Evolutionary conservation across 1,284 basidiomycete genomes (phyloP).

Genomic region (Lentinus polychrous): DNA sequence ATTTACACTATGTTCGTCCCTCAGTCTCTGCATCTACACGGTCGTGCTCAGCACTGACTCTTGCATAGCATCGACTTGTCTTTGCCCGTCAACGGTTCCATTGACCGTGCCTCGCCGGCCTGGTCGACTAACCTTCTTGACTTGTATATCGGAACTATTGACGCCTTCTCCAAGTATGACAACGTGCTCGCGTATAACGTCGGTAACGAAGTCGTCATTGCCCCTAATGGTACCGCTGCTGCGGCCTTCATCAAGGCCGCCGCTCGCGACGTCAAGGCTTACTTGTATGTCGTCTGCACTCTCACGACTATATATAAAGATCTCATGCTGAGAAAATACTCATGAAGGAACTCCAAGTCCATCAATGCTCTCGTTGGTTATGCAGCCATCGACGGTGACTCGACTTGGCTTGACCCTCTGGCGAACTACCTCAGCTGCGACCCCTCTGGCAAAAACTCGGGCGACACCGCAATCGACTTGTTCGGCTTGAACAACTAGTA

Average conservation of each 20-base stretch:
- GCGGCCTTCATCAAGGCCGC: slow-evolving; percentile 87
- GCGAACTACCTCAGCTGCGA: slow-evolving; percentile 84
- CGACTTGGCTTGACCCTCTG: slow-evolving; percentile 60
- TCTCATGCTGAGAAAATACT: slow-evolving; percentile 2
- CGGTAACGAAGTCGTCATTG: slow-evolving; percentile 82
- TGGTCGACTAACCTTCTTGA: slow-evolving; percentile 85
- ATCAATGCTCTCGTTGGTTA: slow-evolving; percentile 77
- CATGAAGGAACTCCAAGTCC: slow-evolving; percentile 52
- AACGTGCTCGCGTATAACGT: slow-evolving; percentile 83
- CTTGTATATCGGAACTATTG: slow-evolving; percentile 73
- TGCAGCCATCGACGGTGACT: slow-evolving; percentile 74
- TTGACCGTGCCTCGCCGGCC: slow-evolving; percentile 66
- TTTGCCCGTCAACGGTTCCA: slow-evolving; percentile 81
- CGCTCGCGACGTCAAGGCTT: slow-evolving; percentile 82
- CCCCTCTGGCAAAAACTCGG: slow-evolving; percentile 42
- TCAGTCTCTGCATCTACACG: slow-evolving; percentile 6
- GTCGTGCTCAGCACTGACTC: slow-evolving; percentile 8
- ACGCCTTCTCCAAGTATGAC: slow-evolving; percentile 76
- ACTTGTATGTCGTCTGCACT: slow-evolving; percentile 47
- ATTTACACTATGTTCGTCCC: slow-evolving; percentile 80
- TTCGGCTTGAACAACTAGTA: slow-evolving; percentile 81
- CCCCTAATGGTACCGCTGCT: slow-evolving; percentile 50
- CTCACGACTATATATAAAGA: background rate
- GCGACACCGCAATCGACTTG: slow-evolving; percentile 68
- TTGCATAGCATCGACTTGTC: slow-evolving; percentile 72